Base-by-base conservation (phyloP, 306 rosid species). In the Quercus ilex region DNA sequence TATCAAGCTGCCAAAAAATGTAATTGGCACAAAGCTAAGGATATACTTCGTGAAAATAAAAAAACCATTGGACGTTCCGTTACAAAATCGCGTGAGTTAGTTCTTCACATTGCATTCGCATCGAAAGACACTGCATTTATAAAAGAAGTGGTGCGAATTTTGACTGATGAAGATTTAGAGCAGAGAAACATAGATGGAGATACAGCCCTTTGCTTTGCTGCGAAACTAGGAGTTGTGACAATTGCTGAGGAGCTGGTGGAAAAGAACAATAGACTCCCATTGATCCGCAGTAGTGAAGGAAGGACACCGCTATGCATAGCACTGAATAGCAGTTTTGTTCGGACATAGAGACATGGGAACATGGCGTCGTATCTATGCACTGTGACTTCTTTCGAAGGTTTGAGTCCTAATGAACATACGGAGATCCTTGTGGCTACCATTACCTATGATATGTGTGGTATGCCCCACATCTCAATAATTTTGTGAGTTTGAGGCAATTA, bases 121-220 rank as follows among this genome's bases (percentile, higher is more conserved):
- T 35, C 41, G 6, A 35, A 35, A 35, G 0, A 35, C 41, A 1
- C 0, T 0, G 2, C 1, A 23, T 25, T 12, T 4, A 6, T 60
- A 25, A 1, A 11, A 59, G 33, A 23, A 59, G 5, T 59, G 17
- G 4, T 23, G 31, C 4, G 0, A 59, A 10, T 23, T 28, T 21
- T 59, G 67, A 23, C 1, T 3, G 1, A 0, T 3, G 3, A 25
- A 3, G 35, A 60, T 1, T 12, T 60, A 2, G 35, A 12, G 0
- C 14, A 0, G 67, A 4, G 0, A 60, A 60, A 5, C 31, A 0
- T 0, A 6, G 6, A 20, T 11, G 33, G 15, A 1, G 13, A 21
- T 14, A 75, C 43, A 1, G 72, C 71, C 15, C 52, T 41, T 15
- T 74, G n/a, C 17, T 20, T 33, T 4, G 78, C 78, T 12, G 69